phyloP scores from a whole-genome alignment of 345 rosid species.

The Euclidium syriacum region DNA sequence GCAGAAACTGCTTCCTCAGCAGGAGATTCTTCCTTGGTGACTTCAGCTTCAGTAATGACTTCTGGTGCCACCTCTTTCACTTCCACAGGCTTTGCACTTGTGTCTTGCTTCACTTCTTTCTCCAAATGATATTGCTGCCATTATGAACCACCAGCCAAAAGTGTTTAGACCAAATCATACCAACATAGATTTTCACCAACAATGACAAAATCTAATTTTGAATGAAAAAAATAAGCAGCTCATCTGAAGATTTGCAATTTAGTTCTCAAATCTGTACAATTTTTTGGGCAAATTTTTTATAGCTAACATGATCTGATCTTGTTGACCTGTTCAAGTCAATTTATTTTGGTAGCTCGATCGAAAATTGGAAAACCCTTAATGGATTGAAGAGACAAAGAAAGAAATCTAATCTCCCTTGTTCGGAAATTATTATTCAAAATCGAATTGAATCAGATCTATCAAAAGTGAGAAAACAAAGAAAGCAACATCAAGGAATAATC shows the following conservation, averaged over 20 bases:
- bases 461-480: neutral
- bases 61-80: constrained; percentile 43
- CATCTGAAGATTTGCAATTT: too few relatives aligned
- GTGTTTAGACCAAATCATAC: neutral
- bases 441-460: constrained; percentile 22
- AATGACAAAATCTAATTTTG: too few relatives aligned
- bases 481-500: neutral
- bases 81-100: constrained; percentile 43
- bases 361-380: neutral
- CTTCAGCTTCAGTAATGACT: constrained; percentile 39
- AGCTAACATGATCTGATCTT: neutral
- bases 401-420: neutral
- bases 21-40: constrained; percentile 42
- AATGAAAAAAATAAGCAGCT: too few relatives aligned
- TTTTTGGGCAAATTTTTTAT: too few relatives aligned
- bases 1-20: constrained; percentile 27
- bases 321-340: constrained; percentile 19
- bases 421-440: neutral
- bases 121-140: constrained; percentile 69
- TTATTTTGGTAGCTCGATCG: neutral
- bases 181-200: neutral
- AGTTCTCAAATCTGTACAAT: too few relatives aligned
- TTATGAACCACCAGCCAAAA: constrained; percentile 4
- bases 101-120: constrained; percentile 52
- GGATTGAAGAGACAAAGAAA: neutral